These are phyloP conservation scores for Fallopia convolvulus DNA, from an alignment of 148 eudicot genomes.

Conservation along the genomic window DNA sequence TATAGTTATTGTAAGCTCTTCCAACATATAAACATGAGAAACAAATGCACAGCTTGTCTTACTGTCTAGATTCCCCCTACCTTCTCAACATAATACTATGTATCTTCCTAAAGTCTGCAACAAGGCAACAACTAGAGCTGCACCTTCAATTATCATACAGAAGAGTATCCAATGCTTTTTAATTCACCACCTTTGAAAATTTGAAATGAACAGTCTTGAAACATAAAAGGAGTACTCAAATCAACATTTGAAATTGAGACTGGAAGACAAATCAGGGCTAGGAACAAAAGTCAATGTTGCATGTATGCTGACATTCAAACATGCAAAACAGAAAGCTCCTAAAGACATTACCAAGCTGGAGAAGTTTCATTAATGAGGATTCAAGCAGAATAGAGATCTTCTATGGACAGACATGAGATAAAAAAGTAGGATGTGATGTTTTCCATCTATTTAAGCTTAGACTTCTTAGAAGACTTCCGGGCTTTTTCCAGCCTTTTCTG, in stretches of 20 bases:
- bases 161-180: background rate
- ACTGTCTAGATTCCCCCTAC: background rate
- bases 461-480: slow-evolving; percentile 34
- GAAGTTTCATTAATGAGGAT: background rate
- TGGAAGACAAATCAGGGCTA: background rate
- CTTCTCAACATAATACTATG: background rate
- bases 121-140: background rate
- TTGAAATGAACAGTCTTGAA: background rate
- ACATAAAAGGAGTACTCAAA: background rate
- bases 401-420: background rate
- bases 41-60: background rate
- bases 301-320: background rate
- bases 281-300: background rate
- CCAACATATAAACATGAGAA: background rate
- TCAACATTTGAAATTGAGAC: background rate
- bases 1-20: background rate
- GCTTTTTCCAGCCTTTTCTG: slow-evolving; percentile 43
- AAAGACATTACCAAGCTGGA: background rate
- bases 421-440: background rate
- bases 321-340: background rate
- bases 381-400: background rate
- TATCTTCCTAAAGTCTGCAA: background rate
- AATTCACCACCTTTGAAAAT: background rate
- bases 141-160: background rate
- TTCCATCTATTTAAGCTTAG: slow-evolving; percentile 12